Percentiles rank a stretch among this genome's conserved stretches.
Evolutionary conservation across 192 early-diverging fungal genomes (phyloP).

Genomic region (Cladochytrium replicatum): DNA sequence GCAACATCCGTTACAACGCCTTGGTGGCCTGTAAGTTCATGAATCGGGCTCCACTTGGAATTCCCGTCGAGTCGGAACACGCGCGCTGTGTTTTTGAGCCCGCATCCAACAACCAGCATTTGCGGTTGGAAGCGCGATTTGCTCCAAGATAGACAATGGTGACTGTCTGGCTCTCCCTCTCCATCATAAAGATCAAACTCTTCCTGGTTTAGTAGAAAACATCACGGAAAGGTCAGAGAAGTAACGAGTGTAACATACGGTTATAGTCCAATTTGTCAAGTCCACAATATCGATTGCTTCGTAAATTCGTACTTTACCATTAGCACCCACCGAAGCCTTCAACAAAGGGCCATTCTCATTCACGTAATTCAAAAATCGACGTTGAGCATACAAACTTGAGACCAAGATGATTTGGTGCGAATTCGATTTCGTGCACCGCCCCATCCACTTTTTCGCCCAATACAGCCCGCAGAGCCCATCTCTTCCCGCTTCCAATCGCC

Average conservation of each 20-base stretch:
- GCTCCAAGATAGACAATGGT: constrained; percentile 81
- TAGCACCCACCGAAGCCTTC: constrained; percentile 67
- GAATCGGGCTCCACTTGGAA: constrained; percentile 52
- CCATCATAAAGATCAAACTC: constrained; percentile 34
- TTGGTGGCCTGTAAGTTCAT: constrained; percentile 46
- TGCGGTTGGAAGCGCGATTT: constrained; percentile 62
- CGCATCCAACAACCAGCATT: constrained; percentile 79
- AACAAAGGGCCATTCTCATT: not conserved
- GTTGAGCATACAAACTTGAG: constrained; percentile 54
- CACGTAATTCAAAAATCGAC: constrained; percentile 6
- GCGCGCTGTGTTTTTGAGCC: constrained; percentile 66
- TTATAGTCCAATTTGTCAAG: constrained; percentile 66
- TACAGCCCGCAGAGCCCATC: constrained; percentile 57
- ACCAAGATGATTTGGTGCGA: constrained; percentile 73
- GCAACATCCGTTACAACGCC: constrained; percentile 57
- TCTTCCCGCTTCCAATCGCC: constrained; percentile 45
- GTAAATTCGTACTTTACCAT: constrained; percentile 79
- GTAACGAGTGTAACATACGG: constrained; percentile 23
- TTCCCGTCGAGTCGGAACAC: constrained; percentile 32
- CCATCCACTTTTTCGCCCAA: constrained; percentile 59
- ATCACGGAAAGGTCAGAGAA: not conserved
- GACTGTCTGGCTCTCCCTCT: constrained; percentile 65
- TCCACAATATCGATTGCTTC: constrained; percentile 73
- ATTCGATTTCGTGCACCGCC: constrained; percentile 78
- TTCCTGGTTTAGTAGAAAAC: constrained; percentile 3